Conservation (phyloP, 2,329 filamentous ascomycete species). For the Alternaria triticina region DNA sequence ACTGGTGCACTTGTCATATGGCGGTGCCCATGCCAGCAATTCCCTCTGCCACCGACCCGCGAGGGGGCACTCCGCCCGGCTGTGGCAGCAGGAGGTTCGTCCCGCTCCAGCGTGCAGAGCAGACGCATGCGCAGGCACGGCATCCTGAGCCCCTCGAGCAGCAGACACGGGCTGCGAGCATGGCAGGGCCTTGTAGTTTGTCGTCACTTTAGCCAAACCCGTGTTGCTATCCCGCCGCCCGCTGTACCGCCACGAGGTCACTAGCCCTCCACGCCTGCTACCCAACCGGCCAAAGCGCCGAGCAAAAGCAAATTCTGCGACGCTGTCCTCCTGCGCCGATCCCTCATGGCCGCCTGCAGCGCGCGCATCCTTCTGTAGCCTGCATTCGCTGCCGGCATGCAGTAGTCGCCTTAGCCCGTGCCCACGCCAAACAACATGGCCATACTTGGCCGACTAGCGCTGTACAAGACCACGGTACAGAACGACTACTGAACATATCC, state of each 20-base stretch:
- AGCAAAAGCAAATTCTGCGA: conserved; percentile 13
- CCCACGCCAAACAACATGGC: conserved; percentile 1
- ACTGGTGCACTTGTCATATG: conserved; percentile 26
- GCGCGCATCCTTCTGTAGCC: conserved; percentile 2
- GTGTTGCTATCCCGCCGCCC: conserved; percentile 22
- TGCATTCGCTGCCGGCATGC: conserved; percentile 7
- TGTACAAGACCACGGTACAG: neutral
- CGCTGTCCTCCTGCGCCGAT: conserved; percentile 9
- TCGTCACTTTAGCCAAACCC: conserved; percentile 28
- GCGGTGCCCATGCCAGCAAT: conserved; percentile 12
- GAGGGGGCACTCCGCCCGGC: neutral
- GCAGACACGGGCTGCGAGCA: conserved; percentile 14
- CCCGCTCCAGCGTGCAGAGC: conserved; percentile 9
- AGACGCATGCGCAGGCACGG: conserved; percentile 4
- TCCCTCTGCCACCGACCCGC: neutral
- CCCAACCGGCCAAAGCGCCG: conserved; percentile 32
- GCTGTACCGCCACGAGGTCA: conserved; percentile 38
- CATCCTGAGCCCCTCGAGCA: neutral
- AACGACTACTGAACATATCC: neutral
- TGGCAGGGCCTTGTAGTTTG: conserved; percentile 8
- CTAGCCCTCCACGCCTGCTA: conserved; percentile 19
- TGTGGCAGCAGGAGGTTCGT: neutral
- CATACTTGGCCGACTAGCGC: conserved; percentile 1
- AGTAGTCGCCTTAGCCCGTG: conserved; percentile 3
- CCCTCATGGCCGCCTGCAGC: conserved; percentile 19